These are phyloP conservation scores for Barnettozyma siamensis DNA, from an alignment of 805 yeast species.

Conservation along the genomic window DNA sequence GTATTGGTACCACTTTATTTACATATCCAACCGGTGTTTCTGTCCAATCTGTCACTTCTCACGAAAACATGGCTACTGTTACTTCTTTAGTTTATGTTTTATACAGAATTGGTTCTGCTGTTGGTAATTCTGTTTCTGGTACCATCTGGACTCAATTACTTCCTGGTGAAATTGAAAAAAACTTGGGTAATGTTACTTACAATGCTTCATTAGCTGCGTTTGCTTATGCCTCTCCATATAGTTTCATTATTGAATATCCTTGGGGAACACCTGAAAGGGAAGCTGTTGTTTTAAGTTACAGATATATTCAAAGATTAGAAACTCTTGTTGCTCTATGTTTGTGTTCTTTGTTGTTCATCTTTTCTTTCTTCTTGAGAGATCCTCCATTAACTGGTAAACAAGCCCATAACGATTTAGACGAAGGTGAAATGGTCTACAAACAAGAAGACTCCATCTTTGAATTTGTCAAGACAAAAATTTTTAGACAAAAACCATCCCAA, in stretches of 20 bases:
- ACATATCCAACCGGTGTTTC: constrained; percentile 63
- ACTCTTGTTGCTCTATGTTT: constrained; percentile 48
- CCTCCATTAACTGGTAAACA: constrained; percentile 33
- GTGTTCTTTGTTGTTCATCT: constrained; percentile 42
- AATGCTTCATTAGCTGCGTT: constrained; percentile 35
- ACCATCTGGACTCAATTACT: constrained; percentile 67
- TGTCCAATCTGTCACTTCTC: constrained; percentile 53
- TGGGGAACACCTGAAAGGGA: constrained; percentile 63
- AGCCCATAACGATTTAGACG: constrained; percentile 21
- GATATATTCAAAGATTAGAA: constrained; percentile 52
- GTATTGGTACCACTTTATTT: constrained; percentile 69
- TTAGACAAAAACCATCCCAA: constrained; percentile 2
- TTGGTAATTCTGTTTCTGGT: constrained; percentile 61
- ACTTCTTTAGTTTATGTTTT: constrained; percentile 51
- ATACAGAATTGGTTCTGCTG: constrained; percentile 59
- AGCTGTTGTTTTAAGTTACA: constrained; percentile 53
- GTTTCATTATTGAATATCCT: constrained; percentile 39
- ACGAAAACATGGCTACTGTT: constrained; percentile 64
- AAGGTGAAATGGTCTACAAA: constrained; percentile 19
- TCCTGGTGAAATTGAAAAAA: constrained; percentile 34
- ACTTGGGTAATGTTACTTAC: constrained; percentile 16
- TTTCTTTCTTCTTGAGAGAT: constrained; percentile 47
- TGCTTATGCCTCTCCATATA: constrained; percentile 51
- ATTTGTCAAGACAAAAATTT: constrained; percentile 11
- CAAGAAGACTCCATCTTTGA: constrained; percentile 17